These are phyloP conservation scores for Wickerhamomyces subpelliculosus DNA, from an alignment of 805 yeast genomes.

Conservation along the genomic window DNA sequence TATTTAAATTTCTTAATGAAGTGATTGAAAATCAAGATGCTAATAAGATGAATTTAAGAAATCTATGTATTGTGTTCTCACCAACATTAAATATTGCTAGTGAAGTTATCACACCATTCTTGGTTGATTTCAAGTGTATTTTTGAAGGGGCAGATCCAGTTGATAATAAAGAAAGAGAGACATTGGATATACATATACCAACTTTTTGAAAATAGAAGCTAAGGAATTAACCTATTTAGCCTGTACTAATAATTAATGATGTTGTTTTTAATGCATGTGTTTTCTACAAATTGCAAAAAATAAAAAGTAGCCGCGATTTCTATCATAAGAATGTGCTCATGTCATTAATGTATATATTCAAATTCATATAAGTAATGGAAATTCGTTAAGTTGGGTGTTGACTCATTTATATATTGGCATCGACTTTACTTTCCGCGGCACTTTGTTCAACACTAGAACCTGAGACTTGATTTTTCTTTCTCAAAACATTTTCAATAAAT, in stretches of 20 bases:
- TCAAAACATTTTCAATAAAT: constrained; percentile 87
- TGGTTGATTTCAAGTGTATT: constrained; percentile 55
- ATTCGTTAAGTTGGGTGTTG: too few relatives aligned
- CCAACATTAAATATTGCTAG: constrained; percentile 71
- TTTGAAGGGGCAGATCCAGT: constrained; percentile 47
- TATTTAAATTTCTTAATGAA: constrained; percentile 61
- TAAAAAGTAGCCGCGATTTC: too few relatives aligned
- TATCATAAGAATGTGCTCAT: too few relatives aligned
- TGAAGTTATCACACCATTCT: constrained; percentile 49
- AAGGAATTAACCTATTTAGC: too few relatives aligned
- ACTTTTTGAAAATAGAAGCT: constrained; percentile 17
- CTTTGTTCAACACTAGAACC: too few relatives aligned
- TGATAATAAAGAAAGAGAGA: constrained; percentile 35
- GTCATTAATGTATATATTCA: too few relatives aligned
- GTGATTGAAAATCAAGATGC: constrained; percentile 52
- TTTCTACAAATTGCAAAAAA: too few relatives aligned
- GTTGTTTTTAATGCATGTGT: too few relatives aligned
- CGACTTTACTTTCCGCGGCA: too few relatives aligned
- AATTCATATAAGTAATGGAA: too few relatives aligned
- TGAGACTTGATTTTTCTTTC: constrained; percentile 38
- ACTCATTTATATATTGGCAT: too few relatives aligned
- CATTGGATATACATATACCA: constrained; percentile 48
- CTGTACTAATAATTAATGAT: too few relatives aligned
- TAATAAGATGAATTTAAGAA: constrained; percentile 82
- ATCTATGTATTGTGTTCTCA: constrained; percentile 73